Base-by-base conservation (phyloP, 805 yeast species). In the Teunomyces barrocoloradensis region DNA sequence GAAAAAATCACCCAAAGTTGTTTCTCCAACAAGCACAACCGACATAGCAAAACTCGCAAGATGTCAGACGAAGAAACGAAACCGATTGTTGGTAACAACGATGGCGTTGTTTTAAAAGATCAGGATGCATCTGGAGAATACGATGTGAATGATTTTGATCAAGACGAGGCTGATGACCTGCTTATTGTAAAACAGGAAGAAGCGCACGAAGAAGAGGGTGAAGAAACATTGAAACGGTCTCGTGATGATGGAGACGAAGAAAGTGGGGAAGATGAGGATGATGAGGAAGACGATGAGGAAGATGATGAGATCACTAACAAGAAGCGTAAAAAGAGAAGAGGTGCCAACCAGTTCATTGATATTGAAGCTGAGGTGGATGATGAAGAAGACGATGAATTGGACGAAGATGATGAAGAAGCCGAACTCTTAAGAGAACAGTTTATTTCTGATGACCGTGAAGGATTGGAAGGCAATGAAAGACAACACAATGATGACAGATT, bases 291-390 rank as follows among this genome's bases (percentile, higher is more conserved):
- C 0, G 76, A 66, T 1, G 76, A 65, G 0, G 75, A 66, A 1
- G 75, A 69, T 2, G 87, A 78, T 1, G 85, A 78, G 11, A 76
- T 70, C 4, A 79, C 73, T 5, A 67, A 69, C n/a, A 75, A 47
- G 25, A 73, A 77, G 39, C 68, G 71, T 42, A 71, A 71, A 49
- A 77, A 73, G 52, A 71, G 77, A 61, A 70, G 80, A 59, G 62
- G 71, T 43, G 78, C 77, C 73, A 92, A 92, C 66, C 91, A 87
- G 75, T 94, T 90, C 67, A 78, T 94, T 69, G 99, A 94, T 87
- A 96, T 94, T 46, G 98, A 94, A 75, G 99, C 97, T 50, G 98
- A 92, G 66, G 99, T 94, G 48, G 96, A 92, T 66, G 98, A 92
- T 51, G 98, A 94, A 55, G 98, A 94, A 46, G 98, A 92, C 55